These are phyloP conservation scores for Xylariaceae sp. DNA, from an alignment of 2,329 filamentous ascomycete species.

Conservation along the genomic window DNA sequence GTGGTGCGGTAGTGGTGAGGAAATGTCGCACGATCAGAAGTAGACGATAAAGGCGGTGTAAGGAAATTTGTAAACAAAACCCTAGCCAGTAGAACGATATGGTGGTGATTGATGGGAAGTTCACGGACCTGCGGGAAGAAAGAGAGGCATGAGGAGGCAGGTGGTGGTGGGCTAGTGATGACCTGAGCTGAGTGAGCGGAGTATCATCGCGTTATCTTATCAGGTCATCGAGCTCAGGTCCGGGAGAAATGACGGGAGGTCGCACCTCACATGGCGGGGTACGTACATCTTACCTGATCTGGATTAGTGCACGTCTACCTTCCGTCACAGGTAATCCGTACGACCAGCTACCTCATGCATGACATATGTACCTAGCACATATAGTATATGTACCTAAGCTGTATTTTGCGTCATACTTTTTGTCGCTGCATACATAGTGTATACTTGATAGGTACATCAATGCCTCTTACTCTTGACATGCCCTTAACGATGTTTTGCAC, in stretches of 20 bases:
- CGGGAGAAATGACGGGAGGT: background rate
- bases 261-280: background rate
- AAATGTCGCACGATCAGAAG: background rate
- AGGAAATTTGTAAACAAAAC: slow-evolving; percentile 3
- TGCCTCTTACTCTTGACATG: background rate
- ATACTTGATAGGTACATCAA: background rate
- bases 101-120: background rate
- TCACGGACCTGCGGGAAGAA: background rate
- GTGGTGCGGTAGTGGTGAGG: background rate
- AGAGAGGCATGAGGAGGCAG: background rate
- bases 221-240: background rate
- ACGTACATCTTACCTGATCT: background rate
- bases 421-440: no score
- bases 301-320: background rate
- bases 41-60: background rate
- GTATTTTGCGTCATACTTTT: no score
- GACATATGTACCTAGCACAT: no score
- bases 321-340: no score
- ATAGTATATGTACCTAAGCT: no score
- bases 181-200: background rate
- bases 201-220: background rate
- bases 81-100: background rate
- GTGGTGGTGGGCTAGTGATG: background rate
- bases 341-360: no score
- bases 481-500: background rate